A percentile compares a stretch with the other conserved stretches of the same genome.
Evolutionary conservation across 2,329 filamentous ascomycete genomes (phyloP).

Genomic region (Mollisia scopiformis): DNA sequence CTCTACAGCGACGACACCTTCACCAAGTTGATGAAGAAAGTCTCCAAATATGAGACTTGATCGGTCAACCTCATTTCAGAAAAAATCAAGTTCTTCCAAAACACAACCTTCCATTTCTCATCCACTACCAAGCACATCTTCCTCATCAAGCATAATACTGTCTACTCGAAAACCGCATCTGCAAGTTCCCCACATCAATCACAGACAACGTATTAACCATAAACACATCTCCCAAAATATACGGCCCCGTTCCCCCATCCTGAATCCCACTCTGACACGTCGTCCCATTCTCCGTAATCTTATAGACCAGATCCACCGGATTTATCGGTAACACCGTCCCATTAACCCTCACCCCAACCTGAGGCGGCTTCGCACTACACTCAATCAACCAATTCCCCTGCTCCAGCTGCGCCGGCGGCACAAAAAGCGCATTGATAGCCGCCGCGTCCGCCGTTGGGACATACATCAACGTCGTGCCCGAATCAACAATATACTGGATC

Average conservation of each 20-base stretch:
- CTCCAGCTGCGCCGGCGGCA: neutral
- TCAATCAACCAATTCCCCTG: neutral
- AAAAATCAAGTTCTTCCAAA: too few relatives aligned
- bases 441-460: neutral
- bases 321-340: neutral
- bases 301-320: neutral
- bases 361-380: neutral
- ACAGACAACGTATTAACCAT: neutral
- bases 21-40: slow-evolving; percentile 27
- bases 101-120: too few relatives aligned
- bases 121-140: too few relatives aligned
- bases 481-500: neutral
- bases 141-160: neutral
- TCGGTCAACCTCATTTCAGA: too few relatives aligned
- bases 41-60: slow-evolving; percentile 6
- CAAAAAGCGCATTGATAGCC: neutral
- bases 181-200: neutral
- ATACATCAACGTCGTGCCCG: neutral
- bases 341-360: neutral
- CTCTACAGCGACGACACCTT: slow-evolving; percentile 28
- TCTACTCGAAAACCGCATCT: neutral
- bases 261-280: neutral
- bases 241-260: neutral
- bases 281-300: neutral
- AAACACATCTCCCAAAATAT: neutral